phyloP scores from a whole-genome alignment of 1,139 yeast genomes.

The Nematodospora anomalae region DNA sequence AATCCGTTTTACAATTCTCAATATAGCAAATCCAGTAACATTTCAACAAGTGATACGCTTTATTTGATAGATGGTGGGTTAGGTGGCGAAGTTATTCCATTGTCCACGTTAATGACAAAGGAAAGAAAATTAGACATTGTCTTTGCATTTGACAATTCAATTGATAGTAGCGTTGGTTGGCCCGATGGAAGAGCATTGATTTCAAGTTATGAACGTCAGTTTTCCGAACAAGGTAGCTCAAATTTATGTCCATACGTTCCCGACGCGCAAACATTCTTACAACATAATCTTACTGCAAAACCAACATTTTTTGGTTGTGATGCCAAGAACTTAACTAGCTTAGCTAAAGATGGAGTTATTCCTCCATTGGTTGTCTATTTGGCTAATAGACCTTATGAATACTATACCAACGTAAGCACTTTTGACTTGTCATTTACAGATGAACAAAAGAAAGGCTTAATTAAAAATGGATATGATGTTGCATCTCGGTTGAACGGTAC shows the following conservation, averaged over 20 bases:
- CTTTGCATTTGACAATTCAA: conserved; percentile 39
- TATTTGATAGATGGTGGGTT: conserved; percentile 45
- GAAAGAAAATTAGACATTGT: conserved; percentile 38
- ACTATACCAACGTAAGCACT: conserved; percentile 69
- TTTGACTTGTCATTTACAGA: conserved; percentile 62
- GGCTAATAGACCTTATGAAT: conserved; percentile 74
- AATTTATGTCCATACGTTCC: conserved; percentile 80
- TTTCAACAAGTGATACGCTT: conserved; percentile 33
- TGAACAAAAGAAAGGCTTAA: conserved; percentile 57
- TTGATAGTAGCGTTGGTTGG: conserved; percentile 32
- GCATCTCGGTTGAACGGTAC: conserved; percentile 74
- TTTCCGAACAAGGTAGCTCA: conserved; percentile 53
- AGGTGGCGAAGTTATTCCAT: conserved; percentile 40
- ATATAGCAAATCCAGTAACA: conserved; percentile 34
- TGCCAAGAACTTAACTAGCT: conserved; percentile 58
- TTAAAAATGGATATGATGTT: conserved; percentile 78
- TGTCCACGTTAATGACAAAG: conserved; percentile 35
- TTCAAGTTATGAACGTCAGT: conserved; percentile 63
- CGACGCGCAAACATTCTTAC: conserved; percentile 60
- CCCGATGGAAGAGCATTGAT: conserved; percentile 32
- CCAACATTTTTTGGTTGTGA: conserved; percentile 91
- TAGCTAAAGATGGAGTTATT: conserved; percentile 29
- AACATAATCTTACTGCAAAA: conserved; percentile 56
- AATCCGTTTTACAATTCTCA: conserved; percentile 52
- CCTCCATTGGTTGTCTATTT: conserved; percentile 81